These are phyloP conservation scores for Actinidia polygama DNA, from an alignment of 179 eudicot genomes.

Conservation along the genomic window DNA sequence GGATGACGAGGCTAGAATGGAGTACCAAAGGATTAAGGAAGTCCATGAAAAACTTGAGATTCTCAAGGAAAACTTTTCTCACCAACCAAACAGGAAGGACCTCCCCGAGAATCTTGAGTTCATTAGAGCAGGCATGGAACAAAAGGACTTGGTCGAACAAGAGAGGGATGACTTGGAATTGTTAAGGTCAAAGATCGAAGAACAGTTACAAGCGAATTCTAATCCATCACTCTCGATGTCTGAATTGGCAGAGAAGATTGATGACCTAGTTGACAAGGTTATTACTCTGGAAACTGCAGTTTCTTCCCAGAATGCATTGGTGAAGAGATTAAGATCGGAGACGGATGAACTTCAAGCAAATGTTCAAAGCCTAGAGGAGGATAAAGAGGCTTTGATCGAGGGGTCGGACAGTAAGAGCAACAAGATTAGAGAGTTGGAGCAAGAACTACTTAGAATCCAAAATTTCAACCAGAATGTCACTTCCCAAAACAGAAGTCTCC, in stretches of 20 bases:
- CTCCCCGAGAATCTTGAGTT: background rate
- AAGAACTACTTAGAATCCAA: constrained; percentile 54
- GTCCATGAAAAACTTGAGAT: constrained; percentile 50
- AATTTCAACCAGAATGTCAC: constrained; percentile 47
- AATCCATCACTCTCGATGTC: constrained; percentile 50
- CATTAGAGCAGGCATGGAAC: background rate
- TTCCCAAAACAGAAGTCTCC: constrained; percentile 41
- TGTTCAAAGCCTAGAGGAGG: constrained; percentile 54
- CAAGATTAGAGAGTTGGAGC: constrained; percentile 60
- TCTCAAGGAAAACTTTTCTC: constrained; percentile 36
- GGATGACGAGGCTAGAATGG: constrained; percentile 48
- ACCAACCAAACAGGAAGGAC: background rate
- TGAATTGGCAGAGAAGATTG: constrained; percentile 85
- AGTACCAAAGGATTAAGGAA: constrained; percentile 55
- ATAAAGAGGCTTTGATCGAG: constrained; percentile 43
- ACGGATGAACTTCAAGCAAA: constrained; percentile 57
- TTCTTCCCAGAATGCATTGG: constrained; percentile 69
- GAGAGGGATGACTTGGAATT: constrained; percentile 35
- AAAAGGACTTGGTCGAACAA: constrained; percentile 30
- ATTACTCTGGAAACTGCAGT: constrained; percentile 60
- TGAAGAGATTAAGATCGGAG: constrained; percentile 62
- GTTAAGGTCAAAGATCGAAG: constrained; percentile 45
- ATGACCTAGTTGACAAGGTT: constrained; percentile 76
- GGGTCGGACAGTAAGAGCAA: constrained; percentile 34
- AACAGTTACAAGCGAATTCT: constrained; percentile 43